phyloP scores from a whole-genome alignment of 257 asterid genomes.

The Salvia hispanica region DNA sequence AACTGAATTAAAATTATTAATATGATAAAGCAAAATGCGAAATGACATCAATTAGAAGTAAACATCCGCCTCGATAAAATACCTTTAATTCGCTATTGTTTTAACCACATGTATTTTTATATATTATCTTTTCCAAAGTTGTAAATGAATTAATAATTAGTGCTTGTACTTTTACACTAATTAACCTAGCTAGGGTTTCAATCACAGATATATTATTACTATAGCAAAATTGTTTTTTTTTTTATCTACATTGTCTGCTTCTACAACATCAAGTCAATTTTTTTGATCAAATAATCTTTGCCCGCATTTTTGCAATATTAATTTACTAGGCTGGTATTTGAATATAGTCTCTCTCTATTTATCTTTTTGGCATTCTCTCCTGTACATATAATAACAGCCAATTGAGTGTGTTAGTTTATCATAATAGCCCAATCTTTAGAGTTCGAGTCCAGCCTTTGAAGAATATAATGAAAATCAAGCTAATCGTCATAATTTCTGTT shows the following conservation, averaged over 20 bases:
- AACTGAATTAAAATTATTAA: not conserved
- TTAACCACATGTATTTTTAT: not conserved
- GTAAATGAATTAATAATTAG: not conserved
- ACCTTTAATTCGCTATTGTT: not conserved
- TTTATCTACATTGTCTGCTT: not conserved
- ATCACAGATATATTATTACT: not conserved
- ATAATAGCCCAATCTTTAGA: no score
- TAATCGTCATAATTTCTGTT: not conserved
- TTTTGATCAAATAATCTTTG: not conserved
- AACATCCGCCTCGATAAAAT: conserved; percentile 10
- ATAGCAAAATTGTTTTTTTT: not conserved
- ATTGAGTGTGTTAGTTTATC: no score
- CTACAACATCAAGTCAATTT: not conserved
- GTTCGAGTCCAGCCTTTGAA: no score
- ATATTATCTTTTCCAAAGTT: conserved; percentile 7
- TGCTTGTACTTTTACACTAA: conserved; percentile 9
- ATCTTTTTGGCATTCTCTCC: no score
- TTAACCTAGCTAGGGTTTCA: not conserved
- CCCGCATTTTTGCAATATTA: not conserved
- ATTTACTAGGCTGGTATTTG: not conserved
- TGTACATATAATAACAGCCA: no score
- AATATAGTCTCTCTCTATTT: not conserved
- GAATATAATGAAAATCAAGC: no score
- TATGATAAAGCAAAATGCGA: conserved; percentile 7
- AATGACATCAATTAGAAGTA: conserved; percentile 24